A percentile compares a stretch with the other conserved stretches of the same genome.
phyloP scores from a whole-genome alignment of 306 rosid species.

The Carpinus viminea region DNA sequence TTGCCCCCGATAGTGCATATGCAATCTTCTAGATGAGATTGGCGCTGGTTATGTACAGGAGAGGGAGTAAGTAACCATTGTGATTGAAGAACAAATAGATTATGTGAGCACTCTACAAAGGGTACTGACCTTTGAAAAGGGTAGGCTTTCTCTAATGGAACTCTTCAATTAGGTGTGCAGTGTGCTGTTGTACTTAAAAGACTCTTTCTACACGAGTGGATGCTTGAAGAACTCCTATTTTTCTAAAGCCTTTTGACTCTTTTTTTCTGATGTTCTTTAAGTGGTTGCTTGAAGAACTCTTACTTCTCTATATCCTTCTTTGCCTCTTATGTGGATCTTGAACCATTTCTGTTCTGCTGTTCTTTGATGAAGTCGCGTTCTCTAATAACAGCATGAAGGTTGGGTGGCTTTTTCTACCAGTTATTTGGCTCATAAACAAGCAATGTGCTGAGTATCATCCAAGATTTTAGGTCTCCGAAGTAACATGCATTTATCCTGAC shows the following conservation, averaged over 20 bases:
- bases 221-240: background rate
- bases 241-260: background rate
- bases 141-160: background rate
- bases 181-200: conserved; percentile 2
- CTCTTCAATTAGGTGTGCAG: background rate
- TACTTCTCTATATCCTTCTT: background rate
- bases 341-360: background rate
- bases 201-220: conserved; percentile 3
- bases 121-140: background rate
- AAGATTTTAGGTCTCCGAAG: no score
- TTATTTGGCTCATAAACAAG: no score
- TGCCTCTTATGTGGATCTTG: background rate
- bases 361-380: no score
- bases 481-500: no score
- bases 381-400: no score
- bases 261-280: background rate
- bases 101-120: background rate
- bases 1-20: background rate
- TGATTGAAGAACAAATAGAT: background rate
- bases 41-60: background rate
- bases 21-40: background rate
- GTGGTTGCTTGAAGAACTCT: conserved; percentile 12
- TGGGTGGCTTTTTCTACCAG: no score
- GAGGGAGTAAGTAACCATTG: background rate
- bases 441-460: no score